Conservation (phyloP, 2,329 filamentous ascomycete genomes). For the Fonsecaea pugnacius region DNA sequence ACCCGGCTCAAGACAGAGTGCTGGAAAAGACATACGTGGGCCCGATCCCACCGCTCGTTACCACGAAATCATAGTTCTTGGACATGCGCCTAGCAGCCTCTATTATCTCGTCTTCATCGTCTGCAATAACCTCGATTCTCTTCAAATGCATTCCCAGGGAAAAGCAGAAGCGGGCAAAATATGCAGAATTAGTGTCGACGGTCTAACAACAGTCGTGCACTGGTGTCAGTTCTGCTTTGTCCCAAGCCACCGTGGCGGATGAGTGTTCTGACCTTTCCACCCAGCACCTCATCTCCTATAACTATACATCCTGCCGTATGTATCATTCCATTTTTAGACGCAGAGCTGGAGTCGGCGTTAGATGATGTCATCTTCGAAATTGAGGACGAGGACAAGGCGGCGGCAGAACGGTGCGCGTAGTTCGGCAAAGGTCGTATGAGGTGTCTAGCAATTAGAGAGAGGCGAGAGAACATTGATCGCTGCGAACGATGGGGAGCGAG, state of each 20-base stretch:
- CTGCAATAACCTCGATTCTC: conserved; percentile 87
- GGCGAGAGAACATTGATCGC: conserved; percentile 71
- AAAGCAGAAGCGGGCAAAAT: conserved; percentile 70
- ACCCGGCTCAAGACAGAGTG: background rate
- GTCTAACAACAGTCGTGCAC: conserved; percentile 52
- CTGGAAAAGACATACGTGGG: conserved; percentile 70
- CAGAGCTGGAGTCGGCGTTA: conserved; percentile 36
- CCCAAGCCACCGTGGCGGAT: background rate
- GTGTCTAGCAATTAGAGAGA: conserved; percentile 75
- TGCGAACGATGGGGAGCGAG: conserved; percentile 2
- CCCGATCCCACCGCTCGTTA: conserved; percentile 93
- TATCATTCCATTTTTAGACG: conserved; percentile 61
- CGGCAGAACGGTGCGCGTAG: conserved; percentile 56
- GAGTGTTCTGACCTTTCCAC: conserved; percentile 72
- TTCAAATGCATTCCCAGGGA: conserved; percentile 71
- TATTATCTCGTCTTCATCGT: conserved; percentile 87
- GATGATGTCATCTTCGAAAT: conserved; percentile 51
- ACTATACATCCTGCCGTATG: conserved; percentile 90
- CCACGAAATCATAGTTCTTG: conserved; percentile 86
- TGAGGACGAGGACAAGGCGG: conserved; percentile 39
- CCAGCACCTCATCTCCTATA: conserved; percentile 88
- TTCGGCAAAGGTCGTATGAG: conserved; percentile 66
- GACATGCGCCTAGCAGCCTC: conserved; percentile 89
- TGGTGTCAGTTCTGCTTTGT: conserved; percentile 7
- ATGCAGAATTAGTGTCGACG: conserved; percentile 68